Evolutionary conservation across 2,329 filamentous ascomycete genomes (phyloP).

Genomic region (Colletotrichum sp.): DNA sequence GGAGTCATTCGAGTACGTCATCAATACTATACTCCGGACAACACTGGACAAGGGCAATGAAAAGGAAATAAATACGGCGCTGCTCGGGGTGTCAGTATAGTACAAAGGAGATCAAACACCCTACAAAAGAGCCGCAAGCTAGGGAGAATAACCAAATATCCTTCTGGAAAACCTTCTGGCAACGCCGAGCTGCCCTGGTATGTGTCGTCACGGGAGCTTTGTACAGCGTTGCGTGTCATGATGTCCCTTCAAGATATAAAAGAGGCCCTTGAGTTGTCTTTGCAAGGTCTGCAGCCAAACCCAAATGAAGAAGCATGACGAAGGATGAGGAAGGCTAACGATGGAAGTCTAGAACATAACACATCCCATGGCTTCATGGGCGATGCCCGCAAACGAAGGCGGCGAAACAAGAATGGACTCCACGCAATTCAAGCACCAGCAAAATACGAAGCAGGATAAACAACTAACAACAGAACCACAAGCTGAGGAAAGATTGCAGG

Average conservation of each 20-base stretch:
- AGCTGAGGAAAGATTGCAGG: fast-evolving
- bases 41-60: too few relatives aligned
- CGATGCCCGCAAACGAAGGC: neutral
- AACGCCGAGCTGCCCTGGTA: neutral
- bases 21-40: too few relatives aligned
- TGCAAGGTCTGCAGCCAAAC: neutral
- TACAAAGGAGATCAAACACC: fast-evolving
- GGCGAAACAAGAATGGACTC: too few relatives aligned
- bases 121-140: neutral
- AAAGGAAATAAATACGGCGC: too few relatives aligned
- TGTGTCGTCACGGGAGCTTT: fast-evolving
- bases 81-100: fast-evolving
- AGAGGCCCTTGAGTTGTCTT: fast-evolving
- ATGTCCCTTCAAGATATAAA: neutral
- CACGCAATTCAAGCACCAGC: too few relatives aligned
- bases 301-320: too few relatives aligned
- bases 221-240: neutral
- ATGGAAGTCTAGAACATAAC: too few relatives aligned
- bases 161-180: neutral
- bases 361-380: too few relatives aligned
- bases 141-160: fast-evolving
- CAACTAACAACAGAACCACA: fast-evolving
- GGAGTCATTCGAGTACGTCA: too few relatives aligned
- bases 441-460: neutral
- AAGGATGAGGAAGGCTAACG: too few relatives aligned